Conservation (phyloP, 768 basidiomycete genomes). For the Plicaturopsis crispa region DNA sequence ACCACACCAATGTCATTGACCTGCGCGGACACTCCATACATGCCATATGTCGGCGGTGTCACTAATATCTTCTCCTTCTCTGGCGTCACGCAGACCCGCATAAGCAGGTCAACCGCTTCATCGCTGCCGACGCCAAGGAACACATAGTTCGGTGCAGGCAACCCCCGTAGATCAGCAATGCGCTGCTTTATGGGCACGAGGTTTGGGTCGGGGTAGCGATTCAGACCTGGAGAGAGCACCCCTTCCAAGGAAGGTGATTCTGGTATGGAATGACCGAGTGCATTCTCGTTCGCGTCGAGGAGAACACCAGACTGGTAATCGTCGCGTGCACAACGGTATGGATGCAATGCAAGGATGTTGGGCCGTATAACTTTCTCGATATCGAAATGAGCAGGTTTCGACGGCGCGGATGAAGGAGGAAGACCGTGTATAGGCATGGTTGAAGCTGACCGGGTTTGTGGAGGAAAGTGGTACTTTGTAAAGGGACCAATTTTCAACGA, state of each 20-base stretch:
- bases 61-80: constrained; percentile 75
- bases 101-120: constrained; percentile 91
- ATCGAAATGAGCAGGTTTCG: constrained; percentile 73
- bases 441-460: too few species aligned
- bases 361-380: constrained; percentile 83
- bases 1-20: constrained; percentile 88
- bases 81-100: constrained; percentile 83
- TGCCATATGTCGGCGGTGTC: constrained; percentile 95
- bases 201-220: constrained; percentile 93
- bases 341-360: constrained; percentile 86
- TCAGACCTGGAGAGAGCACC: constrained; percentile 37
- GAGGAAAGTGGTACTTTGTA: too few species aligned
- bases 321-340: constrained; percentile 94
- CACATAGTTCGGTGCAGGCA: constrained; percentile 59
- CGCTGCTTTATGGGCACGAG: constrained; percentile 71
- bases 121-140: constrained; percentile 97
- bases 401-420: constrained; percentile 28
- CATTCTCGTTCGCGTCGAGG: constrained; percentile 97
- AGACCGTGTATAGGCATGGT: constrained; percentile 64
- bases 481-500: too few species aligned
- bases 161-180: constrained; percentile 63
- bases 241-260: constrained; percentile 10
- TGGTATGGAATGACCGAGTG: constrained; percentile 77
- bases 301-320: constrained; percentile 90
- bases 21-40: constrained; percentile 93